These are phyloP conservation scores for Hericium alpestre DNA, from an alignment of 768 basidiomycete genomes.

Conservation along the genomic window DNA sequence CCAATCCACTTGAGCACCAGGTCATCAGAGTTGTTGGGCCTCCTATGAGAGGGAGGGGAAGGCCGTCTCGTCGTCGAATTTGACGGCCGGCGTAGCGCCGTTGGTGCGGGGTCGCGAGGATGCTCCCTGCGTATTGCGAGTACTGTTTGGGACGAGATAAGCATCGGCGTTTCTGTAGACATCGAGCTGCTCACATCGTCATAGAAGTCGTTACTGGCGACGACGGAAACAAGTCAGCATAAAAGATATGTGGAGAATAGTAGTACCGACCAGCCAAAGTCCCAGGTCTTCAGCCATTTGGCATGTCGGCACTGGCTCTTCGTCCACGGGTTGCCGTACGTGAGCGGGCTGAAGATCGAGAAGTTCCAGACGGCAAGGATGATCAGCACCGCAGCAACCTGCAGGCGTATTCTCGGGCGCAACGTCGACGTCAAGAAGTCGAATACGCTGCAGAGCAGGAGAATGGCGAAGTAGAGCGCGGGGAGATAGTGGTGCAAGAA, in stretches of 20 bases:
- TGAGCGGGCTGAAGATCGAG: constrained; percentile 65
- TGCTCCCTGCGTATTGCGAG: constrained; percentile 36
- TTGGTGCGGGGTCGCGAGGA: constrained; percentile 29
- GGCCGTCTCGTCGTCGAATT: constrained; percentile 74
- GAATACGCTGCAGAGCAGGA: constrained; percentile 67
- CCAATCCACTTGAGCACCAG: neutral
- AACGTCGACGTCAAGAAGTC: constrained; percentile 77
- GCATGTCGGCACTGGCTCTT: constrained; percentile 62
- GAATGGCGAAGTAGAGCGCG: constrained; percentile 86
- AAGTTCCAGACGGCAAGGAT: constrained; percentile 73
- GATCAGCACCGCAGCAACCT: constrained; percentile 67
- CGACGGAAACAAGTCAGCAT: constrained; percentile 1
- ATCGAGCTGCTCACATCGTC: constrained; percentile 41
- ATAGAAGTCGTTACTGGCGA: constrained; percentile 51
- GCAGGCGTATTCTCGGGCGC: constrained; percentile 64
- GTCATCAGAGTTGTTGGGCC: neutral
- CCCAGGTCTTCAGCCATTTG: constrained; percentile 90
- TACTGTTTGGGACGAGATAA: constrained; percentile 31
- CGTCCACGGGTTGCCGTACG: constrained; percentile 85
- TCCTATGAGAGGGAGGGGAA: constrained; percentile 76
- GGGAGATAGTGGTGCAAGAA: constrained; percentile 99
- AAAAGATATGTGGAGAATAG: neutral
- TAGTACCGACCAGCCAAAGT: constrained; percentile 73
- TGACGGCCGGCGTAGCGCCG: constrained; percentile 31
- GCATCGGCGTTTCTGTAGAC: neutral